Base-by-base conservation (phyloP, 1,284 basidiomycete species). In the Rhodotorula sp. region DNA sequence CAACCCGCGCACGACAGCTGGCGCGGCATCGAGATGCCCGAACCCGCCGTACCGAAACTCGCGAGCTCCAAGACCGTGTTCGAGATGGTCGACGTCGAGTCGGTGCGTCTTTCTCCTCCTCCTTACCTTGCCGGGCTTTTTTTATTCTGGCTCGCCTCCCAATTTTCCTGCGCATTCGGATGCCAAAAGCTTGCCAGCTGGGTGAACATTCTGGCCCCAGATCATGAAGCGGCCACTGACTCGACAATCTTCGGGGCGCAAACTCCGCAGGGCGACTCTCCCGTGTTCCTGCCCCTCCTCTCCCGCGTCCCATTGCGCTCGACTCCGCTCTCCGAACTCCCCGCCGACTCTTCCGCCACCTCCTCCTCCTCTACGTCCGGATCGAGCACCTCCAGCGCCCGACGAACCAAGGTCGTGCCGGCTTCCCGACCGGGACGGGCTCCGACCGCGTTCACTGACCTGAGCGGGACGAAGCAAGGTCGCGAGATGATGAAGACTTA, bases 81-180 rank as follows among this genome's bases (percentile, higher is more conserved):
- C 8, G 74, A 76, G 55, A 76, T 76, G 74, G 61, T 76, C 38
- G 74, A 76, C 47, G 60, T 69, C 47, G 74, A 76, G 48, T 38
- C 60, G 34, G 73, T 75, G 34, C 50, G 59, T 52, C n/a, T 7
- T 43, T 43, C 28, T 26, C 26, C 34, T 26, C 3, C 5, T 5
- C n/a, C 50, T n/a, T 54, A 7, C n/a, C 50, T 12, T 18, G n/a
- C n/a, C n/a, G n/a, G n/a, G n/a, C n/a, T n/a, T n/a, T n/a, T n/a
- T n/a, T n/a, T n/a, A n/a, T n/a, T n/a, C n/a, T n/a, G n/a, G n/a
- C n/a, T n/a, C n/a, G n/a, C n/a, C n/a, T n/a, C n/a, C n/a, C n/a
- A n/a, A n/a, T n/a, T 28, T 34, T 34, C 34, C 34, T 34, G 3
- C 5, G 7, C 34, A 34, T 34, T 34, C 34, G 34, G 34, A 5